A percentile compares a stretch with the other conserved stretches of the same genome.
Conservation (phyloP, 2,329 filamentous ascomycete genomes). For the Fusarium succisae region DNA sequence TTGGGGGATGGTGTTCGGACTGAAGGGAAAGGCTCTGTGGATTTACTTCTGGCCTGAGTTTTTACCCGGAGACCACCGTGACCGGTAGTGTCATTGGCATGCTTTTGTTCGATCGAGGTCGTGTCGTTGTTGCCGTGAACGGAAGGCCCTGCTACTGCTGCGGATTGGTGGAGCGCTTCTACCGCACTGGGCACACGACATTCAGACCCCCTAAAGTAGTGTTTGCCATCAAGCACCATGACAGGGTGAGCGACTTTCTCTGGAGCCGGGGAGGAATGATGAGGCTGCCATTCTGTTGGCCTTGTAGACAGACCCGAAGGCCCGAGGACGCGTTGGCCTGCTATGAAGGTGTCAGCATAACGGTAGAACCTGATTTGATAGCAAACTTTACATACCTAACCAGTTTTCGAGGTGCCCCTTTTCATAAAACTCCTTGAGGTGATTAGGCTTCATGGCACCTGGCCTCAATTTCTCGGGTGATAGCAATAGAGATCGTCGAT, state of each 20-base stretch:
- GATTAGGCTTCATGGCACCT: slow-evolving; percentile 33
- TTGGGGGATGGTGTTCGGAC: background rate
- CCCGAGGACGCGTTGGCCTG: slow-evolving; percentile 41
- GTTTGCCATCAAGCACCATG: slow-evolving; percentile 30
- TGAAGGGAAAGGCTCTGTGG: background rate
- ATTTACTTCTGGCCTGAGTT: slow-evolving; percentile 14
- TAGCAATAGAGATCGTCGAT: slow-evolving; percentile 45
- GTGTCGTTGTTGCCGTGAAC: slow-evolving; percentile 17
- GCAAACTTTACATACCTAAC: slow-evolving; percentile 45
- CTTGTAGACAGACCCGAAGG: slow-evolving; percentile 43
- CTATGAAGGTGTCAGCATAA: slow-evolving; percentile 37
- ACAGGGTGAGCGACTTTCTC: slow-evolving; percentile 31
- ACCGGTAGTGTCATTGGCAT: background rate
- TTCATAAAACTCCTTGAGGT: slow-evolving; percentile 41
- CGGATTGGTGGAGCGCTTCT: slow-evolving; percentile 43
- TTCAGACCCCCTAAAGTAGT: slow-evolving; percentile 39
- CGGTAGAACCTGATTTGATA: background rate
- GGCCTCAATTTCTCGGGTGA: slow-evolving; percentile 7
- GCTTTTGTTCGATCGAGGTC: background rate
- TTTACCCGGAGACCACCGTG: background rate
- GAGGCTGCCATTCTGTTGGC: slow-evolving; percentile 34
- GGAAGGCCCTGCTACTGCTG: slow-evolving; percentile 37
- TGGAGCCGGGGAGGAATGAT: slow-evolving; percentile 32
- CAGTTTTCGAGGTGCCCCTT: slow-evolving; percentile 47
- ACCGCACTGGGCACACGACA: slow-evolving; percentile 32